These are phyloP conservation scores for Pseudotsuga menziesii DNA, from an alignment of 75 land plant species.

Conservation along the genomic window DNA sequence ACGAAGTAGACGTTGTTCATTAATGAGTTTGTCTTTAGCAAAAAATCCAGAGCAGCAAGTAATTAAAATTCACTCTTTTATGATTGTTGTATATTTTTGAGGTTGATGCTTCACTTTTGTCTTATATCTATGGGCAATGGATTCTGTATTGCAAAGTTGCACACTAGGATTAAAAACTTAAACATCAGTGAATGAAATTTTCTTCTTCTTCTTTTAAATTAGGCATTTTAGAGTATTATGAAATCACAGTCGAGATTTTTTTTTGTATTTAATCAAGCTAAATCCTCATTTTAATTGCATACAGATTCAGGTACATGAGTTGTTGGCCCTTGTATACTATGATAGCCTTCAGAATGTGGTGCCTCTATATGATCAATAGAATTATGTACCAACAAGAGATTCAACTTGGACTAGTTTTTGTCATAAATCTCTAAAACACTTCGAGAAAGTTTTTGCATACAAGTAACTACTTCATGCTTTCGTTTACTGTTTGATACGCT, in stretches of 20 bases:
- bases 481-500: not conserved
- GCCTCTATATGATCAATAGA: slow-evolving; percentile 90
- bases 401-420: slow-evolving; percentile 69
- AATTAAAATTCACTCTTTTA: not conserved
- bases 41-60: slow-evolving; percentile 76
- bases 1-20: slow-evolving; percentile 77
- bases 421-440: slow-evolving; percentile 76
- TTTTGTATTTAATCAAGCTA: not conserved
- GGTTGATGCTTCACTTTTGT: not conserved
- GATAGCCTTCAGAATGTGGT: slow-evolving; percentile 96
- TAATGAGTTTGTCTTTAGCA: slow-evolving; percentile 87
- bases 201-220: not conserved
- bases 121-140: not conserved
- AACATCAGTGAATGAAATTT: not conserved
- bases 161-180: not conserved
- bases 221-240: not conserved
- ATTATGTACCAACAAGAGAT: slow-evolving; percentile 64
- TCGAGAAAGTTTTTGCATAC: slow-evolving; percentile 70
- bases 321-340: slow-evolving; percentile 93
- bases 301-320: slow-evolving; percentile 89
- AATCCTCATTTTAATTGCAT: slow-evolving; percentile 10
- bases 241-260: not conserved
- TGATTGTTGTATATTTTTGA: not conserved
- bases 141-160: not conserved
- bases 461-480: slow-evolving; percentile 47